Evolutionary conservation across 345 rosid genomes (phyloP), one percentile per base, ranked within the genome.

Genomic region (Pugionium cornutum): DNA sequence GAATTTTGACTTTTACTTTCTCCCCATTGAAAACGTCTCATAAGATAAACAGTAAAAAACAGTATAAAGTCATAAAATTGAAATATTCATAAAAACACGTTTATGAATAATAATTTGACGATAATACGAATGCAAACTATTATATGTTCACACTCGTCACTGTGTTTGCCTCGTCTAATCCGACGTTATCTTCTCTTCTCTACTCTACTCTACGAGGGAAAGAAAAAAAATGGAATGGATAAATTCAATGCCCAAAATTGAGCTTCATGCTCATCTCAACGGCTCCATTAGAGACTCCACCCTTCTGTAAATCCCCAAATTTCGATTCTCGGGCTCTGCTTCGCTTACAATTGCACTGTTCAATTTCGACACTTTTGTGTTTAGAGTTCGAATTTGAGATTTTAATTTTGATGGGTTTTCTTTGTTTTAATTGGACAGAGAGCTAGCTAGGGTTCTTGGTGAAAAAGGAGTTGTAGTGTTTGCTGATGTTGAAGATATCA

Each of bases 261-360:
- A 94, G 75, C 81, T 94, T n/a, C 97, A 94, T 64, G 99, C 99
- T 68, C 99, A 94, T 77, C 99, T 94, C 78, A 90, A 90, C 59
- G 99, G 97, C 69, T 94, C 96, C 69, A 79, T 94, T 67, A 80
- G 99, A 68, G 80, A 86, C 81, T 82, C 97, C 28, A 94, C 99
- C 5, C 86, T 94, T 62, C 75, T 90, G 97, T 94, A 77, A 76
- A 64, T 42, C 18, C 49, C 64, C 6, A 37, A 1, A 40, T 18
- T 35, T 64, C 62, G 43, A 25, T 9, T 46, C 26, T 31, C 8
- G 2, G 18, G 18, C 18, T 18, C 18, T 7, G 7, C 69, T 18
- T 4, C 48, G 11, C 9, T 28, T 64, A 40, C 36, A 48, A 48
- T 26, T 70, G 6, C 33, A 62, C 51, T 61, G 62, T 4, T 59